Evolutionary conservation across 2,329 filamentous ascomycete genomes (phyloP).

Genomic region (Alternaria sp.): DNA sequence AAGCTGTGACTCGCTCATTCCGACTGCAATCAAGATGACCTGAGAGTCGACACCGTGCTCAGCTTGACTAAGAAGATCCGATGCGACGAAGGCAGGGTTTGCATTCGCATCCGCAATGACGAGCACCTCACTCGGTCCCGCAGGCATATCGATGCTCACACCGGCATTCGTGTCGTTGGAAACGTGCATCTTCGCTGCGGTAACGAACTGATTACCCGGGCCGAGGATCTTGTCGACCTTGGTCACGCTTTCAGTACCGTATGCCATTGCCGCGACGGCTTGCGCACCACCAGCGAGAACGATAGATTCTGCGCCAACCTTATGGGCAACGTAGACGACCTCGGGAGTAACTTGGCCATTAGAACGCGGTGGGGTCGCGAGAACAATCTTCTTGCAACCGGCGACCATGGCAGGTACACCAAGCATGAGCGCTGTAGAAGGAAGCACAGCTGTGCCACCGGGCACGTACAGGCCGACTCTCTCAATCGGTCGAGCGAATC

Average conservation of each 20-base stretch:
- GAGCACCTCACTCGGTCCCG: conserved; percentile 94
- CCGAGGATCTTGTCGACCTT: conserved; percentile 99
- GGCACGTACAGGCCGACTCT: conserved; percentile 96
- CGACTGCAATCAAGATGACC: conserved; percentile 87
- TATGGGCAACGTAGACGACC: conserved; percentile 97
- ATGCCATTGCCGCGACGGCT: conserved; percentile 94
- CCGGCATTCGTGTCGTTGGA: conserved; percentile 96
- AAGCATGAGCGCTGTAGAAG: conserved; percentile 96
- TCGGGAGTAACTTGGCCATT: conserved; percentile 94
- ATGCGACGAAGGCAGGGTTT: conserved; percentile 93
- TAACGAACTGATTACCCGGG: conserved; percentile 98
- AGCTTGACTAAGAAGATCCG: conserved; percentile 91
- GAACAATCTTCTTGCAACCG: conserved; percentile 91
- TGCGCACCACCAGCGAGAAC: conserved; percentile 95
- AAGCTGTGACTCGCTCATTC: conserved; percentile 74
- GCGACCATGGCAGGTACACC: conserved; percentile 98
- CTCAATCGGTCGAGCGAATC: conserved; percentile 91
- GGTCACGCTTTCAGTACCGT: conserved; percentile 89
- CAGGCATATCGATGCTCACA: conserved; percentile 98
- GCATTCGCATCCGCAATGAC: conserved; percentile 88
- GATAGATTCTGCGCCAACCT: conserved; percentile 93
- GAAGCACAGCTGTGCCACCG: conserved; percentile 94
- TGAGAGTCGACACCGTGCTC: conserved; percentile 97
- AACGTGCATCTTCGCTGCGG: conserved; percentile 97
- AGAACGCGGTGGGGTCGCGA: conserved; percentile 86